Conservation (phyloP, 208 protist genomes). For the Leishmania martiniquensis region DNA sequence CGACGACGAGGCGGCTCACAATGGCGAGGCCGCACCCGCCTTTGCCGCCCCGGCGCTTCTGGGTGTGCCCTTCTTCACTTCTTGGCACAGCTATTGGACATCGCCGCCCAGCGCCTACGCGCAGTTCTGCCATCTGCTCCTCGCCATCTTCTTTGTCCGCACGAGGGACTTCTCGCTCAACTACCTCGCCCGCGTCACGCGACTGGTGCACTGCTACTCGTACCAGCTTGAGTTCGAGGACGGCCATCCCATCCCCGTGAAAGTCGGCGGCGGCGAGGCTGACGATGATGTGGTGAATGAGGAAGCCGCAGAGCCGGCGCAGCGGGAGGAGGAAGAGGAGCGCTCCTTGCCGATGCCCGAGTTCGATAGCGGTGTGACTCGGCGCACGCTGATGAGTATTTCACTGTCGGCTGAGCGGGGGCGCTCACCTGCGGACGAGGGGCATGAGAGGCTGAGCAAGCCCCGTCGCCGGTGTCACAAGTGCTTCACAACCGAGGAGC, state of each 20-base stretch:
- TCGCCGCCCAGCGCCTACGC: conserved; percentile 38
- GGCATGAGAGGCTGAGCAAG: neutral
- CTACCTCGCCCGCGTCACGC: conserved; percentile 48
- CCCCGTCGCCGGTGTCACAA: conserved; percentile 21
- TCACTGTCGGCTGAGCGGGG: neutral
- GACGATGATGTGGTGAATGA: conserved; percentile 11
- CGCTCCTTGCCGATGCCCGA: conserved; percentile 17
- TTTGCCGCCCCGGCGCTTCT: neutral
- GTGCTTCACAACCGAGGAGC: conserved; percentile 29
- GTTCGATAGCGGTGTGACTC: conserved; percentile 12
- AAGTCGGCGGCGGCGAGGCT: conserved; percentile 1
- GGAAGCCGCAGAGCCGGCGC: conserved; percentile 4
- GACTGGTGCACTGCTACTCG: conserved; percentile 46
- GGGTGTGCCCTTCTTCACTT: conserved; percentile 22
- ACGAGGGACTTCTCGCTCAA: conserved; percentile 45
- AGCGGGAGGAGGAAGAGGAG: neutral
- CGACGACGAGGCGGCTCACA: neutral
- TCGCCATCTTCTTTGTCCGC: conserved; percentile 47
- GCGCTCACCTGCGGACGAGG: neutral
- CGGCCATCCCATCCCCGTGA: conserved; percentile 26
- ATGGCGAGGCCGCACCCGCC: neutral
- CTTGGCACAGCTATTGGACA: conserved; percentile 25
- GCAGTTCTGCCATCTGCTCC: conserved; percentile 42
- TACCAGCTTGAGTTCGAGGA: conserved; percentile 27
- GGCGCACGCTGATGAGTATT: neutral